Conservation (phyloP, 2,329 filamentous ascomycete genomes). For the Alternaria longipes region DNA sequence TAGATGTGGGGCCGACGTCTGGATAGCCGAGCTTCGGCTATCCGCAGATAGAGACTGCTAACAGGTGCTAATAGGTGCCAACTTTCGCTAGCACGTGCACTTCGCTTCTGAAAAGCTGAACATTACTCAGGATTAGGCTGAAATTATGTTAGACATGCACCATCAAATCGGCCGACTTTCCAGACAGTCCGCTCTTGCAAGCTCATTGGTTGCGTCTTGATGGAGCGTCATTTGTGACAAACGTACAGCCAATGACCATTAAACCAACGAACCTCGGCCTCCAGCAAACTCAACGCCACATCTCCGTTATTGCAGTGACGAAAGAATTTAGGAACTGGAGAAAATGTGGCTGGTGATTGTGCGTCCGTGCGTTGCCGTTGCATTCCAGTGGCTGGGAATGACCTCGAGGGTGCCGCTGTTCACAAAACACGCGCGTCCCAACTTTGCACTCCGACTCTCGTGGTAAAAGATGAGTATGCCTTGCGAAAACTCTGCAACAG, state of each 20-base stretch:
- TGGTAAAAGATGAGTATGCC: not conserved
- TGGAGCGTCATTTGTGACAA: not conserved
- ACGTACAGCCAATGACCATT: too few relatives aligned
- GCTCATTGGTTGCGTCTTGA: not conserved
- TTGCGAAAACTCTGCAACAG: not conserved
- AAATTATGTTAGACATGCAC: not conserved
- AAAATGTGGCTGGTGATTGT: not conserved
- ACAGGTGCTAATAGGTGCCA: not conserved
- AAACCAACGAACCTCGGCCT: too few relatives aligned
- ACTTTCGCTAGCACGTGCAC: not conserved
- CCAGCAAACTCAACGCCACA: too few relatives aligned
- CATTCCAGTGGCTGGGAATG: not conserved
- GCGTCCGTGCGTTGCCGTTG: not conserved
- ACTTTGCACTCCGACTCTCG: not conserved
- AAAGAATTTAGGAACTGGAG: not conserved
- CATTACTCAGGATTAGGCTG: not conserved
- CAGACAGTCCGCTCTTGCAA: not conserved
- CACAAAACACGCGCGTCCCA: not conserved
- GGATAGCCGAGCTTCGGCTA: conserved; percentile 2
- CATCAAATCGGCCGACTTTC: not conserved
- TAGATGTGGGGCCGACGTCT: not conserved
- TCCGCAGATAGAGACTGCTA: not conserved
- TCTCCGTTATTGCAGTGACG: not conserved
- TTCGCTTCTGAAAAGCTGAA: not conserved
- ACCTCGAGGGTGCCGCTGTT: not conserved